phyloP scores from a whole-genome alignment of 2,329 filamentous ascomycete species.

The Calonectria hongkongensis region DNA sequence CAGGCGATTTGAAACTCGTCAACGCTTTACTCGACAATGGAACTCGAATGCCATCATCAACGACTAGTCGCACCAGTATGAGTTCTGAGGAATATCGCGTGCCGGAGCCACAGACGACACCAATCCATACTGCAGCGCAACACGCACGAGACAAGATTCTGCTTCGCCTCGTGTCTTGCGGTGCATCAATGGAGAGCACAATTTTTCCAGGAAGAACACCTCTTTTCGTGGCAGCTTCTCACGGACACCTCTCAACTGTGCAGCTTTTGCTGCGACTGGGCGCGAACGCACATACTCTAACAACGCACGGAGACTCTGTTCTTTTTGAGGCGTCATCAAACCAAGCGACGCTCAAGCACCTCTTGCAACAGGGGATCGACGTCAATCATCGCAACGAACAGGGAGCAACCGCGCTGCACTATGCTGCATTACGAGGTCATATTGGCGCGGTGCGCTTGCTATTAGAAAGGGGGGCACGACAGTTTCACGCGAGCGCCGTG shows the following conservation, averaged over 20 bases:
- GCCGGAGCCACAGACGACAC: slow-evolving; percentile 53
- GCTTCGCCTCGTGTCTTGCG: slow-evolving; percentile 51
- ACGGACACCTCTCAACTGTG: slow-evolving; percentile 54
- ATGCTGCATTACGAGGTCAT: slow-evolving; percentile 53
- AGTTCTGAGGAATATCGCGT: slow-evolving; percentile 48
- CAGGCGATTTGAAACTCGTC: slow-evolving; percentile 50
- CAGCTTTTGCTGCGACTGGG: slow-evolving; percentile 52
- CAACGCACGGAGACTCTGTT: slow-evolving; percentile 53
- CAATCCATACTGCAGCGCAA: slow-evolving; percentile 53
- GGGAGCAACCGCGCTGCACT: slow-evolving; percentile 55
- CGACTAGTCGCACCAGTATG: slow-evolving; percentile 35
- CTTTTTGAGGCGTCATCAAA: slow-evolving; percentile 54
- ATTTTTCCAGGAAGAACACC: slow-evolving; percentile 55
- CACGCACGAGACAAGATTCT: slow-evolving; percentile 54
- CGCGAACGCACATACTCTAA: slow-evolving; percentile 51
- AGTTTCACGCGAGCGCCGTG: slow-evolving; percentile 54
- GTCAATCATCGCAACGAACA: slow-evolving; percentile 55
- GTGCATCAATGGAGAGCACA: slow-evolving; percentile 53
- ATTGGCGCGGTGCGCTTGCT: slow-evolving; percentile 49
- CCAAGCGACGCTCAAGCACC: slow-evolving; percentile 51
- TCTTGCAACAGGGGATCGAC: slow-evolving; percentile 52
- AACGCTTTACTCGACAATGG: slow-evolving; percentile 50
- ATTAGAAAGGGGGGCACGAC: slow-evolving; percentile 52
- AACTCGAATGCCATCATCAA: slow-evolving; percentile 45
- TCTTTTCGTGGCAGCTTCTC: slow-evolving; percentile 51